Base-by-base conservation (phyloP, 2,329 filamentous ascomycete genomes). In the Aspergillus brunneoviolaceus region DNA sequence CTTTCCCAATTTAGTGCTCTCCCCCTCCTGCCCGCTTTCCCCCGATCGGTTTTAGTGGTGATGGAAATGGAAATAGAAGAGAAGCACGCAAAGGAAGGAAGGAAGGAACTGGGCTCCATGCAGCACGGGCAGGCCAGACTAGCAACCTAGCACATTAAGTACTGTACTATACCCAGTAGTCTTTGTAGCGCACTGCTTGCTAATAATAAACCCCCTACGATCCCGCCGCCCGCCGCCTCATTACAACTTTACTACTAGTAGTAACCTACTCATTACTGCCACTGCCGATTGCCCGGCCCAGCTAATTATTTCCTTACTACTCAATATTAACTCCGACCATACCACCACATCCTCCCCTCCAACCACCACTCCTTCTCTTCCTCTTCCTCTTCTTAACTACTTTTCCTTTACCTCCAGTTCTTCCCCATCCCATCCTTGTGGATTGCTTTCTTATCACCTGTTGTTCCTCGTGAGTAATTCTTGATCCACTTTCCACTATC, bases 171-270 rank as follows among this genome's bases (percentile, higher is more conserved):
- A 27, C 25, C 7, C 5, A 7, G 25, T 27, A 29, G 6, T 29
- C 27, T 29, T 29, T 10, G 27, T 29, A 29, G 27, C 27, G 12
- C 33, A 14, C 12, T 35, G 33, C 49, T 53, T 35, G 33, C 49
- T 53, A 52, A 52, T 52, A 53, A 53, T 53, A 45, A 53, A 52
- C 23, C 50, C 51, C 51, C 33, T 52, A 21, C 51, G 33, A 39
- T 31, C 33, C 51, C 51, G 51, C 31, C 51, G 33, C 23, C 51
- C 39, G 12, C 14, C 39, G 39, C 39, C 39, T 45, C 39, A 45
- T n/a, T 45, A 45, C 51, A 9, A 29, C 27, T 29, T 52, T 5
- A 52, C 31, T 23, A 52, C 31, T 21, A 21, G 2, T 21, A 21
- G 21, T 21, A 21, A 21, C 21, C 21, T 21, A 21, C 21, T 21